Evolutionary conservation across 192 early-diverging fungal species (phyloP), one percentile per base, ranked within the genome.

Genomic region (Backusella parvicylindrica): DNA sequence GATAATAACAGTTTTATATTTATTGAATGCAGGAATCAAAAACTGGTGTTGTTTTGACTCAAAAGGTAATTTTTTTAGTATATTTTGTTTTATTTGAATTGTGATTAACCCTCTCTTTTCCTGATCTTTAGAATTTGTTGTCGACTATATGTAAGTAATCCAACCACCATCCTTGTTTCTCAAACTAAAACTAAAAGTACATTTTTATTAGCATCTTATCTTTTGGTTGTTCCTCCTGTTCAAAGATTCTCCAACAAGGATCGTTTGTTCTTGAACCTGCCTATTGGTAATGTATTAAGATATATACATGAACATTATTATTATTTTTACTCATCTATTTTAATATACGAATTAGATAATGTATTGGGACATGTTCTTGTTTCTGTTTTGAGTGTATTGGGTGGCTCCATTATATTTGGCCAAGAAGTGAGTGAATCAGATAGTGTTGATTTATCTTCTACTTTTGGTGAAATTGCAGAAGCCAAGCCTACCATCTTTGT

Each of bases 401-500:
- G 93, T 30, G 93, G 83, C 38, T 85, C 85, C 2, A 91, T 96
- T 64, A 95, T 93, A 16, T 91, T 91, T 82, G 92, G 74, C 60
- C 79, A 76, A 36, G 77, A 77, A 70, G 28, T 60, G 43, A 30
- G 50, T 15, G 74, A 75, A 28, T 47, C 50, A 35, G 70, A 43
- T 13, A 49, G 40, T 2, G 83, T 82, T 38, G 79, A 90, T 76
- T 83, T 87, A 11, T 74, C 88, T 41, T 82, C 85, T 18, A 70
- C 96, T 31, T 80, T 96, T 32, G 88, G 94, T 32, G 91, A 92
- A 74, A 81, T 95, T 60, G 86, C 87, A 63, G 74, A 85, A 26
- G 87, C 95, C 47, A 76, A 86, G 33, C 96, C 96, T 6, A 95
- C 92, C 18, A 68, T 95, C 38, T 92, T 97, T 73, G 85, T 79